A percentile compares a stretch with the other conserved stretches of the same genome.
phyloP scores from a whole-genome alignment of 2,329 filamentous ascomycete species.

The Alternaria brassicicola region DNA sequence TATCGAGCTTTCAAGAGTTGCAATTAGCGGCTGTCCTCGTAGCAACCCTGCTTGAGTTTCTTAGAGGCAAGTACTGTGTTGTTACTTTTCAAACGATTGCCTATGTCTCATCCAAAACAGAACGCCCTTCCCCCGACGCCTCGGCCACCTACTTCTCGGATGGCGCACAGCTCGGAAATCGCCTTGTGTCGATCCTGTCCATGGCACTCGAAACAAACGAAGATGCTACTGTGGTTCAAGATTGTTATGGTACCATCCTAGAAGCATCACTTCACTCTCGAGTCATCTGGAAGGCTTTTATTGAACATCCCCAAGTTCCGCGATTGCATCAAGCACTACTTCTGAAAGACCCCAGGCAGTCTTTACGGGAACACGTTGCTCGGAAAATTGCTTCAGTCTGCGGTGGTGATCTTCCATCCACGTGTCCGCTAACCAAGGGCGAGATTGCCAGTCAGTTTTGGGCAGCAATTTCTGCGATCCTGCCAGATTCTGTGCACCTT shows the following conservation, averaged over 20 bases:
- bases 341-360: slow-evolving; percentile 29
- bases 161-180: slow-evolving; percentile 34
- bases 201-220: slow-evolving; percentile 24
- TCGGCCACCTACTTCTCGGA: slow-evolving; percentile 45
- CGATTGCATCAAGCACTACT: slow-evolving; percentile 43
- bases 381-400: slow-evolving; percentile 45
- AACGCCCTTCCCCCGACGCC: slow-evolving; percentile 40
- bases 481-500: slow-evolving; percentile 36
- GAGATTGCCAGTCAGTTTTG: slow-evolving; percentile 47
- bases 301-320: slow-evolving; percentile 24
- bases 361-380: slow-evolving; percentile 35
- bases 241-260: slow-evolving; percentile 42
- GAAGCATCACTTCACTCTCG: slow-evolving; percentile 47
- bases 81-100: background rate
- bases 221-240: slow-evolving; percentile 23
- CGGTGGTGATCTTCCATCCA: slow-evolving; percentile 43
- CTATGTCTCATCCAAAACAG: slow-evolving; percentile 38
- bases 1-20: slow-evolving; percentile 29
- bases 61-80: slow-evolving; percentile 37
- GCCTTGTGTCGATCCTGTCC: slow-evolving; percentile 38
- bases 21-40: slow-evolving; percentile 39
- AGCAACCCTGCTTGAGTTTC: slow-evolving; percentile 39
- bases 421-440: slow-evolving; percentile 33
- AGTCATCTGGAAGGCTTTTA: slow-evolving; percentile 44
- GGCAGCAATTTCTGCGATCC: slow-evolving; percentile 37